These are phyloP conservation scores for Articulospora tetracladia DNA, from an alignment of 495 filamentous ascomycete genomes.

Conservation along the genomic window DNA sequence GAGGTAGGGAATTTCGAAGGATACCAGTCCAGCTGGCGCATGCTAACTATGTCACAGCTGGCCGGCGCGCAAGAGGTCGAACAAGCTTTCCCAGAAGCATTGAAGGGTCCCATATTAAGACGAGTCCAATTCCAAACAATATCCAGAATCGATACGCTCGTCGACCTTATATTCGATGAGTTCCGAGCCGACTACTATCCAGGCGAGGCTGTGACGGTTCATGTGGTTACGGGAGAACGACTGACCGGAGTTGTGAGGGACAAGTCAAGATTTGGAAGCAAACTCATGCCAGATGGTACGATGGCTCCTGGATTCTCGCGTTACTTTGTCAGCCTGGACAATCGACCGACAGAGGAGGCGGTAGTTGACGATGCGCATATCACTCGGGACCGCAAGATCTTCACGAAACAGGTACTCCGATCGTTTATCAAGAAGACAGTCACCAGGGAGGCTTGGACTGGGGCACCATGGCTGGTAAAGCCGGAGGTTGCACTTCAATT, in stretches of 20 bases:
- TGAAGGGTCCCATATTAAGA: slow-evolving; percentile 87
- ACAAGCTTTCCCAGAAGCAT: slow-evolving; percentile 81
- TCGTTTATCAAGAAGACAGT: slow-evolving; percentile 95
- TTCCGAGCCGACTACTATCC: slow-evolving; percentile 94
- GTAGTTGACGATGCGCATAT: slow-evolving; percentile 79
- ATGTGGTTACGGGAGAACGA: slow-evolving; percentile 65
- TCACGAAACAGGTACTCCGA: slow-evolving; percentile 91
- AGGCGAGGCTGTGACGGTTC: slow-evolving; percentile 77
- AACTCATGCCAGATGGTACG: slow-evolving; percentile 58
- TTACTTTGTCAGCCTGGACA: slow-evolving; percentile 74
- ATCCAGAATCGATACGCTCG: slow-evolving; percentile 87
- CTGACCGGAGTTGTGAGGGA: slow-evolving; percentile 77
- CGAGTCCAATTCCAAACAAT: slow-evolving; percentile 88
- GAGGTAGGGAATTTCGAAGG: slow-evolving; percentile 59
- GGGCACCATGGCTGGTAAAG: slow-evolving; percentile 95
- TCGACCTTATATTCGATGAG: slow-evolving; percentile 61
- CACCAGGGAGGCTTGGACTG: slow-evolving; percentile 85
- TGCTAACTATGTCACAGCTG: slow-evolving; percentile 45
- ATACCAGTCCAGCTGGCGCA: neutral
- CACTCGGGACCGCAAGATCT: slow-evolving; percentile 83
- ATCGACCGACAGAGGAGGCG: slow-evolving; percentile 67
- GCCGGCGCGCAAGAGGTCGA: slow-evolving; percentile 87
- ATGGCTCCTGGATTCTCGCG: slow-evolving; percentile 65
- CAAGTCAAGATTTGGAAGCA: slow-evolving; percentile 70
- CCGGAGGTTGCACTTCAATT: slow-evolving; percentile 76